Evolutionary conservation across 2,329 filamentous ascomycete species (phyloP).

Genomic region (Elsinoe batatas): DNA sequence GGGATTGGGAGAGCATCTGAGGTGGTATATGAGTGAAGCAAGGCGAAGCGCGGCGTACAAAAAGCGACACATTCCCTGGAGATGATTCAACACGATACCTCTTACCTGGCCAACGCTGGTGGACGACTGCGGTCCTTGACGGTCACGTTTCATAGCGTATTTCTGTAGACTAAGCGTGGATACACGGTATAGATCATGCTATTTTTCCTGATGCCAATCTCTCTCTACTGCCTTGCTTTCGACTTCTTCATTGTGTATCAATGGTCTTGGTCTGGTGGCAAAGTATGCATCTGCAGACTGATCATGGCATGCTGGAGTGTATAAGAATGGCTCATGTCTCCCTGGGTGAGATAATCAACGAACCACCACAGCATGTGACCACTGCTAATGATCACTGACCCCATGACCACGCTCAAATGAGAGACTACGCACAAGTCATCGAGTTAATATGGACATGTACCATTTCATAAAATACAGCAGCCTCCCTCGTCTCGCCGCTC

Average conservation of each 20-base stretch:
- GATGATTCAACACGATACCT: background rate
- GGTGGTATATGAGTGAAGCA: background rate
- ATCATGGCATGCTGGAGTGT: too few relatives aligned
- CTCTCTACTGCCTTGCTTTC: background rate
- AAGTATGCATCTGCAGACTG: background rate
- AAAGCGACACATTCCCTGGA: background rate
- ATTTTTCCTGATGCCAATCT: background rate
- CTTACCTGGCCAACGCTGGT: background rate
- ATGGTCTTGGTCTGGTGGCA: too few relatives aligned
- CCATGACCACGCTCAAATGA: too few relatives aligned
- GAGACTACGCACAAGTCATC: background rate
- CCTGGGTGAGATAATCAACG: too few relatives aligned
- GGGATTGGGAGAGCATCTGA: background rate
- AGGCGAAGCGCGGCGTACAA: background rate
- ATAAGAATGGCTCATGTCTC: too few relatives aligned
- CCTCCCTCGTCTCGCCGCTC: background rate
- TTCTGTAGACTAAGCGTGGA: background rate
- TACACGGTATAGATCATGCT: slow-evolving; percentile 9
- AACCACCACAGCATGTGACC: too few relatives aligned
- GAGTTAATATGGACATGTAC: background rate
- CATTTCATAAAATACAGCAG: background rate
- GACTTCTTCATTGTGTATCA: too few relatives aligned
- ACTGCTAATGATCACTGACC: too few relatives aligned
- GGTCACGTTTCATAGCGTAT: background rate
- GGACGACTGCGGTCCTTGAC: background rate